Evolutionary conservation across 2,329 filamentous ascomycete genomes (phyloP), one percentile per base, ranked within the genome.

Genomic region (Fusarium camptoceras): DNA sequence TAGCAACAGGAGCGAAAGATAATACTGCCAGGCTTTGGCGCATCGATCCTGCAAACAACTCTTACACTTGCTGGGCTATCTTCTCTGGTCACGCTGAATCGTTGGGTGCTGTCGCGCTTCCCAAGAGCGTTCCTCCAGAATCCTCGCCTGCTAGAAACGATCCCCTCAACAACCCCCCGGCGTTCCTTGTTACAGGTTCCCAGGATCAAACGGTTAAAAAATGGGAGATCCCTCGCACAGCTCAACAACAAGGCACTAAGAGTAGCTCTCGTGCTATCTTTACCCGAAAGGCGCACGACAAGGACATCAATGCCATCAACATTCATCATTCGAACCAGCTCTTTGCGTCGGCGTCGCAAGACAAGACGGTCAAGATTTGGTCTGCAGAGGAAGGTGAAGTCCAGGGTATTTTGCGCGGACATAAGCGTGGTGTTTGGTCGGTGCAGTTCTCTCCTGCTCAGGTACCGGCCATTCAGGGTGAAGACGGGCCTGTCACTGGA

Each of bases 361-460:
- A 99, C 79, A 93, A 94, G 72, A 97, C 94, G 0, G 94, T 98
- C 72, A 99, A 98, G 82, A 96, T 99, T 63, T 99, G 95, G 92
- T 96, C 94, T 10, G 86, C 91, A 9, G 91, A 94, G 71, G 93
- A 96, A 77, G 94, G 97, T 22, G 94, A 98, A 75, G 92, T 94
- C 0, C 89, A 96, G 68, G 97, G 96, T 70, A 94, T 99, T 31
- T 87, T 99, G 20, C 89, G 93, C 57, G 97, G 97, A 3, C 97
- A 99, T 80, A 93, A 93, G 77, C 89, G 96, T 78, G 96, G 97
- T 78, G 95, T 99, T 14, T 99, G 96, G 96, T 94, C 94, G 3
- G 93, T 98, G 43, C 91, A 91, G 57, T 99, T 99, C 78, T 92
- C 94, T 8, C 94, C 94, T 2, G 87, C 89, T 59, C 88, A 91